Evolutionary conservation across 345 rosid genomes (phyloP), one percentile per base, ranked within the genome.

Genomic region (Ailanthus altissimus): DNA sequence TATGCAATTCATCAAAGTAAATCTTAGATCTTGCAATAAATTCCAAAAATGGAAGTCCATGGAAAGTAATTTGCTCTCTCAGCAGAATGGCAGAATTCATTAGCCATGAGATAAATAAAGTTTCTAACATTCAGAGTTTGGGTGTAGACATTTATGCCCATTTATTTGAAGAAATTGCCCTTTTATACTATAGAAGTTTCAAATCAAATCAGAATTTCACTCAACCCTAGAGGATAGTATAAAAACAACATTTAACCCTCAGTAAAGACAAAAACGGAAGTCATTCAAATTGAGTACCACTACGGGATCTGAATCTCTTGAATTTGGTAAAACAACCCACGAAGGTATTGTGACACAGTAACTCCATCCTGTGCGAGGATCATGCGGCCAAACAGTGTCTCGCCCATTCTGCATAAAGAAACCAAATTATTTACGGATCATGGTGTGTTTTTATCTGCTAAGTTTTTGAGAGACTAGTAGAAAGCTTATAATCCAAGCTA

Each of bases 311-410:
- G 98, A 90, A 80, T 92, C 91, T 86, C 90, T 91, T 71, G 98
- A 90, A 81, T 94, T 92, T 8, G 99, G 93, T 72, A 94, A 88
- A 47, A 94, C 89, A 50, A 83, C 85, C 99, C 99, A 97, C 0
- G 97, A 87, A 26, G 99, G 99, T 80, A 97, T 84, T 0, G 91
- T 91, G 49, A 89, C 89, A 77, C 97, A 97, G 83, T 93, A 97
- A 86, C 98, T 94, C 99, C 99, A 97, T 75, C 99, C 98, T 0
- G 93, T 85, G 73, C 81, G 87, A 70, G 85, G 93, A 84, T 92
- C 99, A 70, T 92, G 99, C 0, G 99, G 97, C 98, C 98, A 94
- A 75, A 87, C 79, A 20, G 98, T 97, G 62, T 89, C 91, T 79
- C 86, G 87, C 67, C 97, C 99, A 75, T 76, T 89, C 99, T 97